Percentiles rank a stretch among this genome's conserved stretches.
These are phyloP conservation scores for Acorus calamus DNA, from an alignment of 106 monocot species.

Conservation along the genomic window DNA sequence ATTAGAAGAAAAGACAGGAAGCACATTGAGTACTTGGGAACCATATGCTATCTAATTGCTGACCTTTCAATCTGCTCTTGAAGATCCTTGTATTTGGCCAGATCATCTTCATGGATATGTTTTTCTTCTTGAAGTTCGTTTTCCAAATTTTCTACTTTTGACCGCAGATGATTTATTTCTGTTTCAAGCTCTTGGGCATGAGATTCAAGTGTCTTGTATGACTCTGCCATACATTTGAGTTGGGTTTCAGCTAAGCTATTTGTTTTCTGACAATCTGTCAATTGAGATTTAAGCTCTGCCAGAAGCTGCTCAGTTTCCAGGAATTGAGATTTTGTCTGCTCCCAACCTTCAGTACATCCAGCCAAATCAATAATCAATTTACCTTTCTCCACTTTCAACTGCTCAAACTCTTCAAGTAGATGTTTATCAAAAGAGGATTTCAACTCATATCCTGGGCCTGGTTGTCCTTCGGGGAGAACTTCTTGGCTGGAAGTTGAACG, in stretches of 20 bases:
- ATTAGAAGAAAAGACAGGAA: too few species aligned
- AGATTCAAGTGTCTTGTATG: slow-evolving; percentile 2
- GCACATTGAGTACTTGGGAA: too few species aligned
- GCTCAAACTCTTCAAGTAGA: slow-evolving; percentile 3
- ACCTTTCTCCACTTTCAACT: slow-evolving; percentile 8
- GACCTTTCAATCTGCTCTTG: slow-evolving; percentile 6
- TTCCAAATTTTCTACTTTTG: slow-evolving; percentile 1
- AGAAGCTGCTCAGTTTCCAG: slow-evolving; percentile 6
- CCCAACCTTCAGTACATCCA: slow-evolving; percentile 2
- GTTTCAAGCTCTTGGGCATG: slow-evolving; percentile 4
- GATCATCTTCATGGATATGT: slow-evolving; percentile 5
- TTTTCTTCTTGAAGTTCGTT: slow-evolving; percentile 6
- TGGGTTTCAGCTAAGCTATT: slow-evolving; percentile 8
- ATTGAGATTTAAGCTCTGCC: not conserved
- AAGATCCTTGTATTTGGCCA: slow-evolving; percentile 7
- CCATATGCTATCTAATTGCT: not conserved
- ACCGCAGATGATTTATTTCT: not conserved
- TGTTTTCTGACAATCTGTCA: slow-evolving; percentile 4
- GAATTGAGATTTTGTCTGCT: slow-evolving; percentile 2
- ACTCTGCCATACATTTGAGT: slow-evolving; percentile 10
- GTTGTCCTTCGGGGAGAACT: not conserved
- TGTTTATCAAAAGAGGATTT: not conserved
- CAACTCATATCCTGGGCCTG: not conserved
- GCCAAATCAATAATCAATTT: not conserved
- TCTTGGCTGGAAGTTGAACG: not conserved